Base-by-base conservation (phyloP, 352 stramenopile species). In the Pythium volutum region DNA sequence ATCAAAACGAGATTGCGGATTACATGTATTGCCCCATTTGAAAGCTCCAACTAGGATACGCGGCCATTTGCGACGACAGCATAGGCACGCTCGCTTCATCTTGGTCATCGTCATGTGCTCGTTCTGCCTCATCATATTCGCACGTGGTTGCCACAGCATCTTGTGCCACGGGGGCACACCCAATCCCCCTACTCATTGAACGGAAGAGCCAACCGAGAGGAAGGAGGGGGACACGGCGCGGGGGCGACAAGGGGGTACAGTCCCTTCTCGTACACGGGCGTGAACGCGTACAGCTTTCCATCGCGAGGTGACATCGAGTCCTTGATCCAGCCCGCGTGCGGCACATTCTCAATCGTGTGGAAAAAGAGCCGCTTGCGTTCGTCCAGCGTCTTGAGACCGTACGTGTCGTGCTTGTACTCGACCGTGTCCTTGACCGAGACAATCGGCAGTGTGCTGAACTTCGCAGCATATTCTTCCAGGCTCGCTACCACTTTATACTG, bases 351-450 rank as follows among this genome's bases (percentile, higher is more conserved):
- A 1, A 74, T 48, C 14, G 39, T 36, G 33, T 74, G 65, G 8
- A 77, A 27, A 42, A 74, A 66, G 2, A 81, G 50, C 1, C 52
- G 55, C 2, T 66, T 56, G 23, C 66, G 68, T 23, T 63, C 46
- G 36, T 81, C 65, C 20, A 82, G 51, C 43, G 69, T 74, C 27
- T 62, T 29, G 23, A 79, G 49, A 7, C 75, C 70, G 34, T 76
- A 84, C 36, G 60, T 58, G 57, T 84, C 75, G 3, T 62, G 23
- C 8, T 31, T 47, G 64, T 81, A 81, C 60, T 84, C 75, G 5
- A 47, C 22, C 27, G 75, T 75, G 16, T 78, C 54, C 27, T 52
- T 69, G 66, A 75, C 75, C 15, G 74, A 50, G 16, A 84, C 48
- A 0, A 84, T 42, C 3, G 60, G 67, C n/a, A 87, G 50, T 12